Evolutionary conservation across 306 rosid genomes (phyloP).

Genomic region (Quercus variabilis): DNA sequence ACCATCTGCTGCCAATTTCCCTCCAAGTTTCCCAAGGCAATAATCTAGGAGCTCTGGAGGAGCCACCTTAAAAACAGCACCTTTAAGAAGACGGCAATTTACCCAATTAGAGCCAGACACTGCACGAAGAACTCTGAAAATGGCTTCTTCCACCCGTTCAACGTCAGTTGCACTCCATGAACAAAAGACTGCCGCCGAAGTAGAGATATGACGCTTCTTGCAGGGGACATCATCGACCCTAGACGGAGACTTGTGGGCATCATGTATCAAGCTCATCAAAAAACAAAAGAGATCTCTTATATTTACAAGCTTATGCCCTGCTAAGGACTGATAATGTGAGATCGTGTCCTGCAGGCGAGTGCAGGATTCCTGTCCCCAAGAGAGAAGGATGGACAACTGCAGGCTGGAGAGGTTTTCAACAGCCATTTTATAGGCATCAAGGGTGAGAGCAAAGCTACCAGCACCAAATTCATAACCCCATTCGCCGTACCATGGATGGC

Average conservation of each 20-base stretch:
- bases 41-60: conserved; percentile 77
- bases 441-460: conserved; percentile 88
- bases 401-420: conserved; percentile 64
- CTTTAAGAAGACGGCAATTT: conserved; percentile 67
- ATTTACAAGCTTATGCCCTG: conserved; percentile 61
- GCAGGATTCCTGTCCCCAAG: conserved; percentile 40
- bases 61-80: conserved; percentile 78
- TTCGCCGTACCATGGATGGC: conserved; percentile 88
- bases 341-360: conserved; percentile 57
- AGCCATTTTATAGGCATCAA: conserved; percentile 59
- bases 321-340: conserved; percentile 61
- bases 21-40: conserved; percentile 78
- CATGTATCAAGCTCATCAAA: conserved; percentile 56
- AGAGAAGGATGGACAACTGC: conserved; percentile 59
- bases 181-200: conserved; percentile 42
- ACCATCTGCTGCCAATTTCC: conserved; percentile 65
- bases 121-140: conserved; percentile 87
- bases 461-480: conserved; percentile 97
- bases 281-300: conserved; percentile 72
- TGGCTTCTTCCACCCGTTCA: conserved; percentile 69
- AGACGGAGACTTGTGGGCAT: conserved; percentile 50
- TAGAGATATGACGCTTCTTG: conserved; percentile 42
- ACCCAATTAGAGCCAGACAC: conserved; percentile 90
- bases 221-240: conserved; percentile 41
- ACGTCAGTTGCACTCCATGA: conserved; percentile 64